A percentile compares a stretch with the other conserved stretches of the same genome.
Evolutionary conservation across 306 rosid genomes (phyloP).

Genomic region (Amphicarpaea edgeworthii): DNA sequence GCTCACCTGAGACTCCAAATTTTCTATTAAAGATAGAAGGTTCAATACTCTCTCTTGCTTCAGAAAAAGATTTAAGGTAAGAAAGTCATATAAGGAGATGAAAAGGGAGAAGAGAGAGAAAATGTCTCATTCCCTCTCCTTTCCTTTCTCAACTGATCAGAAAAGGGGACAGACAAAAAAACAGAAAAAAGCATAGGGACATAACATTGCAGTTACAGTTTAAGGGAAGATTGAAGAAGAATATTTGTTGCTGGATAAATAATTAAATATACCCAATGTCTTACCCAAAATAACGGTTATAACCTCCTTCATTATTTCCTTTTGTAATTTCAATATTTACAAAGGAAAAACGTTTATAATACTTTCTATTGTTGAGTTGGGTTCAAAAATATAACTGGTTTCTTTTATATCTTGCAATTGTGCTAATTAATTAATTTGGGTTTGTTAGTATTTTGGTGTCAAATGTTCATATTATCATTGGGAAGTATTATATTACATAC

Average conservation of each 20-base stretch:
- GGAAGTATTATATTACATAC: too few relatives aligned
- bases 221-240: slow-evolving; percentile 29
- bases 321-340: neutral
- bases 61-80: slow-evolving; percentile 3
- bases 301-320: slow-evolving; percentile 3
- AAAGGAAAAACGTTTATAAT: neutral
- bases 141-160: slow-evolving; percentile 29
- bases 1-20: slow-evolving; percentile 51
- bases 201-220: slow-evolving; percentile 9
- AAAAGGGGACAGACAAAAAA: slow-evolving; percentile 37
- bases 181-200: slow-evolving; percentile 4
- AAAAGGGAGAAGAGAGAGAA: slow-evolving; percentile 35
- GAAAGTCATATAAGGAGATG: slow-evolving; percentile 26
- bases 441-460: neutral
- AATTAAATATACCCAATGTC: slow-evolving; percentile 17
- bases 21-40: neutral
- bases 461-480: neutral
- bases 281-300: slow-evolving; percentile 29
- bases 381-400: neutral
- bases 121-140: slow-evolving; percentile 13
- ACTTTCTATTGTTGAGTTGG: neutral
- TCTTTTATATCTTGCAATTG: neutral
- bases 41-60: slow-evolving; percentile 3
- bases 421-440: neutral
- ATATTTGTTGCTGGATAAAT: neutral